Percentiles rank a stretch among this genome's conserved stretches.
Conservation (phyloP, 192 early-diverging fungal genomes). For the Phycomyces nitens region DNA sequence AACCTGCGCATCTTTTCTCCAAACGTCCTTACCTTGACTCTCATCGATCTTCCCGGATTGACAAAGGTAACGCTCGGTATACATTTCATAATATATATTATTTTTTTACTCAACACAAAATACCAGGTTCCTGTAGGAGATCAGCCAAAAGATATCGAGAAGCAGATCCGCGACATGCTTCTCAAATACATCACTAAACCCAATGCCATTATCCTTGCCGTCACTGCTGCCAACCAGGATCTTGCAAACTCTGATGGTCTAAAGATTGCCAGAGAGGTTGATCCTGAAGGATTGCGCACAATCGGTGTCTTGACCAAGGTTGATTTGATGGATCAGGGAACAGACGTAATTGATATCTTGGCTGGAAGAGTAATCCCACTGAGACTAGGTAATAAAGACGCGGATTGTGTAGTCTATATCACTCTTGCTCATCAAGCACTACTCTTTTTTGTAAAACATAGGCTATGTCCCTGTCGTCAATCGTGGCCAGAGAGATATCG, state of each 20-base stretch:
- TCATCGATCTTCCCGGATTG: slow-evolving; percentile 98
- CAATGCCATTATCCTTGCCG: slow-evolving; percentile 97
- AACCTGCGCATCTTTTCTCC: slow-evolving; percentile 98
- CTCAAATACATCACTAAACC: slow-evolving; percentile 96
- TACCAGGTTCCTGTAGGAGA: slow-evolving; percentile 90
- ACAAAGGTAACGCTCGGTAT: slow-evolving; percentile 92
- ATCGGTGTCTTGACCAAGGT: slow-evolving; percentile 99
- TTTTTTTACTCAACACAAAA: too few relatives aligned
- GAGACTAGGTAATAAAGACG: slow-evolving; percentile 55
- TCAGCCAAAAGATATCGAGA: slow-evolving; percentile 99
- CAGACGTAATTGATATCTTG: slow-evolving; percentile 99
- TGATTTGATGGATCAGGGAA: slow-evolving; percentile 99
- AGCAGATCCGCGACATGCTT: slow-evolving; percentile 98
- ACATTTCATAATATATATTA: too few relatives aligned
- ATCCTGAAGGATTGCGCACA: slow-evolving; percentile 94
- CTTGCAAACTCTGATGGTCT: slow-evolving; percentile 99
- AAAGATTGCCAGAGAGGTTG: slow-evolving; percentile 95
- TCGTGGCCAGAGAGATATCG: slow-evolving; percentile 97
- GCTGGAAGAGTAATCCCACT: slow-evolving; percentile 96
- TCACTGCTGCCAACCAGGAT: slow-evolving; percentile 98
- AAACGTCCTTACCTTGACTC: slow-evolving; percentile 96
- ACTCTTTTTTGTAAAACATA: slow-evolving; percentile 11
- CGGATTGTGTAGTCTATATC: too few relatives aligned
- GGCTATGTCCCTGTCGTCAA: slow-evolving; percentile 99
- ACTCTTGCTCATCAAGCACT: too few relatives aligned